phyloP scores from a whole-genome alignment of 768 basidiomycete species.

The Tulasnella sp. region DNA sequence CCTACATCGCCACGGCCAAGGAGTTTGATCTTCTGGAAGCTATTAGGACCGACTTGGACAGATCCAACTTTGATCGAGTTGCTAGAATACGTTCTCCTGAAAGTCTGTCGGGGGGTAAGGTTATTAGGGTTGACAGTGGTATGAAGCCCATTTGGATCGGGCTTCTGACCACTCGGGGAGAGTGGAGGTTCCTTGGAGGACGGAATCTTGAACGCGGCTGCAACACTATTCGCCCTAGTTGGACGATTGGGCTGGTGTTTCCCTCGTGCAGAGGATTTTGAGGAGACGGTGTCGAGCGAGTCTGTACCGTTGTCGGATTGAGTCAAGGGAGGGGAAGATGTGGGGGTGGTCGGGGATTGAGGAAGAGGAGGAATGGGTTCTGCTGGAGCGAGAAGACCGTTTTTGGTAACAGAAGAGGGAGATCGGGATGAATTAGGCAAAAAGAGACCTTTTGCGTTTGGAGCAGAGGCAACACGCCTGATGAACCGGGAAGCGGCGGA shows the following conservation, averaged over 20 bases:
- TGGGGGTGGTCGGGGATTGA: conserved; percentile 37
- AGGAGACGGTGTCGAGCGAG: conserved; percentile 68
- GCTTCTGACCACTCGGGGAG: conserved; percentile 16
- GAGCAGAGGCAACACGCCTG: conserved; percentile 89
- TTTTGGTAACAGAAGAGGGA: conserved; percentile 45
- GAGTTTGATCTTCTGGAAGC: conserved; percentile 94
- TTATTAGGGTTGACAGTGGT: conserved; percentile 27
- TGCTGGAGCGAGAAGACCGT: conserved; percentile 56
- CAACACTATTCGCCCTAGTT: conserved; percentile 13
- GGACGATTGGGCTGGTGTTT: conserved; percentile 12
- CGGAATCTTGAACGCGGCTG: conserved; percentile 15
- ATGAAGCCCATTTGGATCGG: conserved; percentile 18
- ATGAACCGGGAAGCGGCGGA: conserved; percentile 67
- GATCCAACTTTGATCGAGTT: conserved; percentile 91
- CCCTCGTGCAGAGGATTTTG: conserved; percentile 44
- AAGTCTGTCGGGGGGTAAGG: conserved; percentile 40
- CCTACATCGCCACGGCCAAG: conserved; percentile 99
- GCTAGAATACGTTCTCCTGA: conserved; percentile 90
- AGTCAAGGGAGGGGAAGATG: conserved; percentile 10
- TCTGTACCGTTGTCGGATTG: conserved; percentile 48
- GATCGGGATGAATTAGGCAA: conserved; percentile 41
- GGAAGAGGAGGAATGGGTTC: conserved; percentile 31
- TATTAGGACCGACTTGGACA: conserved; percentile 86
- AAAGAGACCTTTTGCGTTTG: conserved; percentile 89
- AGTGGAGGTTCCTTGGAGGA: conserved; percentile 15